Base-by-base conservation (phyloP, 1,139 yeast species). In the Pneumocystis sp. region DNA sequence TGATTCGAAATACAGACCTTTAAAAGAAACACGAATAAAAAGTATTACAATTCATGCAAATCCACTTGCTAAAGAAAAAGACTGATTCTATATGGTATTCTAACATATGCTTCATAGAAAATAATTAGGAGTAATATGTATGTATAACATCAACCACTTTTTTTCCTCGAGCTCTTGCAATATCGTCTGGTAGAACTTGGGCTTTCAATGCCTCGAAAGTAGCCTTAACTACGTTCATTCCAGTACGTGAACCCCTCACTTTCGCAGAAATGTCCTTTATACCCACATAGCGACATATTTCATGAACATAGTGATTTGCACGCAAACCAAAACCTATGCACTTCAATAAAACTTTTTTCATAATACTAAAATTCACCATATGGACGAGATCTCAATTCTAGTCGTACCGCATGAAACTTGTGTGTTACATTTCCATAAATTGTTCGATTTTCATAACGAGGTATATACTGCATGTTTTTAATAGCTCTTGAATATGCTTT, bases 401-500 rank as follows among this genome's bases (percentile, higher is more conserved):
- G 80, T 72, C 86, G 83, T 64, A 91, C 95, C 44, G 97, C 95
- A 73, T 90, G 96, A 77, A 79, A 89, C 74, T 91, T 89, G 77
- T 85, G 81, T 70, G 87, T 87, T 66, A 93, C 81, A 69, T 87
- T 86, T 66, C 96, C 96, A 73, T 85, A 83, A 66, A 95, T 87
- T 44, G 99, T 93, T 78, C 98, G 83, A 72, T 89, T 82, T 76
- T 93, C 97, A 74, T 87, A 86, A 70, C 96, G 82, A 65, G 96
- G 95, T 65, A 95, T 83, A 69, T 86, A 84, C 45, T 83, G 82
- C 74, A 95, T 79, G 75, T 89, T 89, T 77, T 89, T 89, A 65
- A 91, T 87, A 2, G 97, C 97, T 73, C 87, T 86, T 96, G 96
- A 89, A 75, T 86, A 91, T 8, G 97, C 97, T 73, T 89, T 89